A percentile compares a stretch with the other conserved stretches of the same genome.
phyloP scores from a whole-genome alignment of 805 yeast genomes.

The Spathaspora boniae region DNA sequence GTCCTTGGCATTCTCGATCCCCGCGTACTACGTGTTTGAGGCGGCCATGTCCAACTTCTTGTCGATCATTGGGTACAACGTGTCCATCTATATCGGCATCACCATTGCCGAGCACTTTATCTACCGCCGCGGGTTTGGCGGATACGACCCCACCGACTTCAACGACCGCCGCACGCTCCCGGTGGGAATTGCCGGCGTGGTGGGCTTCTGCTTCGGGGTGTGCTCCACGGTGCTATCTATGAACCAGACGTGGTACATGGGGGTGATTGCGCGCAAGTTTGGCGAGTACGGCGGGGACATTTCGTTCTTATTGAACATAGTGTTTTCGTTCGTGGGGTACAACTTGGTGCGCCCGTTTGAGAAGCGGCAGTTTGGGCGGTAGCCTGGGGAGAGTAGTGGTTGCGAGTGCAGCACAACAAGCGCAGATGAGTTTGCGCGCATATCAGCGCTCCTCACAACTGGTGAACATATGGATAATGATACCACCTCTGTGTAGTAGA shows the following conservation, averaged over 20 bases:
- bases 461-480: neutral
- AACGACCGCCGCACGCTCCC: conserved; percentile 22
- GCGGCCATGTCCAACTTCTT: conserved; percentile 29
- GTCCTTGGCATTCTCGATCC: conserved; percentile 30
- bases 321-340: conserved; percentile 26
- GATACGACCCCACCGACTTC: conserved; percentile 25
- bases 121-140: conserved; percentile 22
- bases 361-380: conserved; percentile 26
- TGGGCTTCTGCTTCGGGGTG: conserved; percentile 29
- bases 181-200: conserved; percentile 27
- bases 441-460: neutral
- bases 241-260: conserved; percentile 33
- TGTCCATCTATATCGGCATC: conserved; percentile 31
- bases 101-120: conserved; percentile 27
- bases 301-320: conserved; percentile 27
- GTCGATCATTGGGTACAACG: conserved; percentile 30
- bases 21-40: conserved; percentile 31
- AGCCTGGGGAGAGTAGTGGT: too few species aligned
- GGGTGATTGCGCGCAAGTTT: conserved; percentile 24
- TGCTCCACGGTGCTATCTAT: conserved; percentile 29
- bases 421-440: neutral
- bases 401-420: neutral
- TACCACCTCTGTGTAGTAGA: too few species aligned
- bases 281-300: conserved; percentile 27
- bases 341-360: conserved; percentile 27